A percentile compares a stretch with the other conserved stretches of the same genome.
These are phyloP conservation scores for Penicillium sp. DNA, from an alignment of 2,329 filamentous ascomycete genomes.

Conservation along the genomic window DNA sequence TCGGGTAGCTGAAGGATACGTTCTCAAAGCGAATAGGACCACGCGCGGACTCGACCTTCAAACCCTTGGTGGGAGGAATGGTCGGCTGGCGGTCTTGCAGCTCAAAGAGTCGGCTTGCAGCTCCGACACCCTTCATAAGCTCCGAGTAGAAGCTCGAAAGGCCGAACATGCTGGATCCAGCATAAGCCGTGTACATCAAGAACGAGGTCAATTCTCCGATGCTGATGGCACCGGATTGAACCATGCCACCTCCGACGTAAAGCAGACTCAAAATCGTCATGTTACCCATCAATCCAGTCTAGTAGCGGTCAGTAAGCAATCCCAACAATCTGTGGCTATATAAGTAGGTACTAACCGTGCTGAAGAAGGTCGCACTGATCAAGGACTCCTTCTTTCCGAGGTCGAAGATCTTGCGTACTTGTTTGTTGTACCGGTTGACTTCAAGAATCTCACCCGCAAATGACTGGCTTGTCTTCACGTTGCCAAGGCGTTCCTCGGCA, in stretches of 20 bases:
- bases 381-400: constrained; percentile 84
- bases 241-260: constrained; percentile 86
- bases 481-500: constrained; percentile 94
- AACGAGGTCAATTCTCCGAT: constrained; percentile 94
- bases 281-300: constrained; percentile 89
- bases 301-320: constrained; percentile 35
- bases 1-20: constrained; percentile 88
- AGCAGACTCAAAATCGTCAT: constrained; percentile 92
- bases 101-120: constrained; percentile 93
- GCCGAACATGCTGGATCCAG: constrained; percentile 83
- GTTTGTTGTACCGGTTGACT: constrained; percentile 83
- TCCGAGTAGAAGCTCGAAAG: constrained; percentile 96
- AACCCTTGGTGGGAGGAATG: constrained; percentile 81
- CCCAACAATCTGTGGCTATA: background rate
- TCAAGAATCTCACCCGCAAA: constrained; percentile 93
- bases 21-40: constrained; percentile 85
- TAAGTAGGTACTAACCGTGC: constrained; percentile 45
- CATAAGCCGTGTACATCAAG: constrained; percentile 95
- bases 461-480: constrained; percentile 93
- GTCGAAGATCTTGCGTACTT: constrained; percentile 87
- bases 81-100: constrained; percentile 85
- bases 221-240: constrained; percentile 79
- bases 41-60: constrained; percentile 75
- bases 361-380: constrained; percentile 88
- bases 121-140: constrained; percentile 97